Evolutionary conservation across 495 filamentous ascomycete genomes (phyloP).

Genomic region (Podospora pseudopauciseta): DNA sequence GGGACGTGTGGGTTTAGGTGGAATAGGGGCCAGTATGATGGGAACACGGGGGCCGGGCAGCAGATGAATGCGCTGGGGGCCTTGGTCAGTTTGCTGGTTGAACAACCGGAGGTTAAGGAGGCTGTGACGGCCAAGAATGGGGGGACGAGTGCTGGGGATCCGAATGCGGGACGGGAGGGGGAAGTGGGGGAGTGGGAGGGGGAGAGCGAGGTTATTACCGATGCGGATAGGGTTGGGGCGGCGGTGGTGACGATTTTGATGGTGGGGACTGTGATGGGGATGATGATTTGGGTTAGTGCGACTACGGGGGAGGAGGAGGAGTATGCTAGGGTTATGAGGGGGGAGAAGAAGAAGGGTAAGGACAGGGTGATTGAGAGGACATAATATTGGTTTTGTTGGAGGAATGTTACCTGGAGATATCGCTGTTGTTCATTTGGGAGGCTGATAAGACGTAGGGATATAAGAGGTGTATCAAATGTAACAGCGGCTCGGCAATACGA

Average conservation of each 20-base stretch:
- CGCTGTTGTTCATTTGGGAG: background rate
- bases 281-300: slow-evolving; percentile 15
- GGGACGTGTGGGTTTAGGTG: slow-evolving; percentile 58
- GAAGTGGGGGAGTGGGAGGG: slow-evolving; percentile 6
- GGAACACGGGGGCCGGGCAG: slow-evolving; percentile 57
- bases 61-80: slow-evolving; percentile 65
- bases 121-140: slow-evolving; percentile 22
- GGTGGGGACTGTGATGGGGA: slow-evolving; percentile 21
- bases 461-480: background rate
- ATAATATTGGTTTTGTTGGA: background rate
- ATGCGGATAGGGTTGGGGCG: slow-evolving; percentile 54
- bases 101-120: background rate
- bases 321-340: background rate
- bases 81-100: slow-evolving; percentile 51
- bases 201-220: slow-evolving; percentile 29
- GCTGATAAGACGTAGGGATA: background rate
- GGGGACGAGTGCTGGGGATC: slow-evolving; percentile 25
- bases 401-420: background rate
- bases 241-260: slow-evolving; percentile 51
- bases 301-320: background rate
- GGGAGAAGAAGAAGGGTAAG: background rate
- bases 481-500: background rate
- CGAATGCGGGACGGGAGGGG: slow-evolving; percentile 18
- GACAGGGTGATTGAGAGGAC: background rate
- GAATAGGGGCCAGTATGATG: slow-evolving; percentile 51